phyloP scores from a whole-genome alignment of 2,329 filamentous ascomycete genomes.

The Myriosclerotinia duriaeana region DNA sequence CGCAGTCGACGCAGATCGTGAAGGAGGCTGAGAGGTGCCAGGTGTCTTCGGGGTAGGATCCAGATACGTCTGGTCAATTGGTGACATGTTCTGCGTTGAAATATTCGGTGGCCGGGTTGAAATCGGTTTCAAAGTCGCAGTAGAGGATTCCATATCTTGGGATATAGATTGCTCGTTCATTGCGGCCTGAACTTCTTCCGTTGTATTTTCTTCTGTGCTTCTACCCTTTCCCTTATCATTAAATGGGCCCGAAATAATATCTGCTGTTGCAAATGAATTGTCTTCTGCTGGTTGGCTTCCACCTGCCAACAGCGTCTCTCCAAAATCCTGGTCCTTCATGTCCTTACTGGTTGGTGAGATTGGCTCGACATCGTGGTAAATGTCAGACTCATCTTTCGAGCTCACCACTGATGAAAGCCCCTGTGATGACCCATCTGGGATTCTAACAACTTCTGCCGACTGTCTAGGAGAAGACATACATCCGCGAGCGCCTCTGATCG shows the following conservation, averaged over 20 bases:
- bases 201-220: conserved; percentile 12
- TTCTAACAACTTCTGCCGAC: conserved; percentile 33
- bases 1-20: conserved; percentile 42
- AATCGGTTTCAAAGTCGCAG: conserved; percentile 40
- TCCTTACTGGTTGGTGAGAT: conserved; percentile 21
- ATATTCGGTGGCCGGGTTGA: conserved; percentile 20
- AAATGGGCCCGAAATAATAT: conserved; percentile 14
- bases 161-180: conserved; percentile 23
- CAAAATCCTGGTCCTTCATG: conserved; percentile 16
- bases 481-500: conserved; percentile 35
- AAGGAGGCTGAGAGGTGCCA: conserved; percentile 44
- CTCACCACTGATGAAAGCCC: conserved; percentile 13
- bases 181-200: neutral
- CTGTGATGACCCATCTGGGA: conserved; percentile 32
- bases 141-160: conserved; percentile 41
- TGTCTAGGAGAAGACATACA: conserved; percentile 41
- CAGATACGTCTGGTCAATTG: conserved; percentile 45
- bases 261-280: neutral
- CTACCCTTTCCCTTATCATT: conserved; percentile 9
- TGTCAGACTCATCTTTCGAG: conserved; percentile 16
- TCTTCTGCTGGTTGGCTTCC: conserved; percentile 15
- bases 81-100: conserved; percentile 27
- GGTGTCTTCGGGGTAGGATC: conserved; percentile 50
- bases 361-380: conserved; percentile 13
- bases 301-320: conserved; percentile 8